Base-by-base conservation (phyloP, 2,329 filamentous ascomycete genomes). In the Colletotrichum orbiculare region DNA sequence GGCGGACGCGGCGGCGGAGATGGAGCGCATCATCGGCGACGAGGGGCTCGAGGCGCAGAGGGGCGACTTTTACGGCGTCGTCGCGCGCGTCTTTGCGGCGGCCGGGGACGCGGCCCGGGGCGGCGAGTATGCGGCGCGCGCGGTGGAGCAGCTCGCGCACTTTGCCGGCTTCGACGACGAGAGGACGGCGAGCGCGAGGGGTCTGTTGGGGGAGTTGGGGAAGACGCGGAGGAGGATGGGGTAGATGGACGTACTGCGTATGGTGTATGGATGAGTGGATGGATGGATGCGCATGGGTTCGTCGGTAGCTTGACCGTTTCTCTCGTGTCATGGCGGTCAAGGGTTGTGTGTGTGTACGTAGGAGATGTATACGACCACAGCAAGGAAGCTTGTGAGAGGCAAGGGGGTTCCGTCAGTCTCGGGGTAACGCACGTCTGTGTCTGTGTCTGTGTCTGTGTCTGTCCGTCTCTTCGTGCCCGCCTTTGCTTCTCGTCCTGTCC, bases 41-140 rank as follows among this genome's bases (percentile, higher is more conserved):
- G 73, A 74, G 49, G 66, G 64, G 3, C 50, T 74, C n/a, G 43
- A 46, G 47, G 70, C 72, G 25, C 71, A 73, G 34, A 39, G 69
- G 5, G 70, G 72, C 7, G 72, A 72, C 17, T 68, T 73, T 25
- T 69, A 73, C 45, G 66, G 54, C 38, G 68, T 69, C 5, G 33
- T 72, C 2, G 69, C 71, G 2, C 54, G 68, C 8, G 63, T 68
- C 8, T 72, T 72, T 52, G 56, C 61, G 9, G 56, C 60, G 17
- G 64, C 71, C 46, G 72, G 71, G 6, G 70, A 72, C 39, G 8
- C 62, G 9, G 61, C 55, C 4, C 41, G 55, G 53, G 72, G 70
- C 10, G 64, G 42, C 43, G 63, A 43, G 38, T 71, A 70, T 37
- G 73, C 67, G 2, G 38, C 55, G 60, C 25, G 64, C 49, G 71